phyloP scores from a whole-genome alignment of 2,329 filamentous ascomycete genomes.

The Aspergillus neotritici region DNA sequence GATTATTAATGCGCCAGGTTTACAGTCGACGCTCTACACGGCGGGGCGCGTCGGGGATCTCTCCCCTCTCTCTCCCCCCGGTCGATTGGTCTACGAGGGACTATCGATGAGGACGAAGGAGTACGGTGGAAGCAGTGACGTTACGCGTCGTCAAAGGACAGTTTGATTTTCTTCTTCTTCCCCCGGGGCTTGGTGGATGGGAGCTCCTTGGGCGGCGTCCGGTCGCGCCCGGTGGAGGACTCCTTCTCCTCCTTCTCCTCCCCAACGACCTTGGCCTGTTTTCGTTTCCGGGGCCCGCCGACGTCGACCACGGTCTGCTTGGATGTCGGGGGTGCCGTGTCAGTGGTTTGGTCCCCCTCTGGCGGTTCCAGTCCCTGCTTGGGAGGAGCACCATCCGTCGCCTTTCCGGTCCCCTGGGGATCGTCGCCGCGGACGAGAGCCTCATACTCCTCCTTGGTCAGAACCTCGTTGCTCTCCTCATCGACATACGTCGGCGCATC shows the following conservation, averaged over 20 bases:
- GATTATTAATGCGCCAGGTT: too few relatives aligned
- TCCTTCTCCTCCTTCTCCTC: too few relatives aligned
- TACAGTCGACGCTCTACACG: too few relatives aligned
- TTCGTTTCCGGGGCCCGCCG: conserved; percentile 38
- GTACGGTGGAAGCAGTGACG: neutral
- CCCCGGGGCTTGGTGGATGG: conserved; percentile 31
- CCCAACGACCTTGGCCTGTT: conserved; percentile 38
- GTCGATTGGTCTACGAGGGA: too few relatives aligned
- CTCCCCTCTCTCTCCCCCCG: too few relatives aligned
- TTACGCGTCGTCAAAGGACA: conserved; percentile 40
- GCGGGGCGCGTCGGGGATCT: too few relatives aligned
- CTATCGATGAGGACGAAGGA: too few relatives aligned
- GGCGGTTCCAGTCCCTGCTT: conserved; percentile 7
- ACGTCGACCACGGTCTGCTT: conserved; percentile 38
- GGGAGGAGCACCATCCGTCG: neutral
- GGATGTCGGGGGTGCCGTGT: conserved; percentile 10
- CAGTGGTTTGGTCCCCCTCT: conserved; percentile 10
- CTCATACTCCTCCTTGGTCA: conserved; percentile 41
- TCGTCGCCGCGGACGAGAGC: conserved; percentile 30
- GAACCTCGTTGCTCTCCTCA: conserved; percentile 40
- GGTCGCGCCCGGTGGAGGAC: conserved; percentile 17
- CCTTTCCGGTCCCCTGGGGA: conserved; percentile 9
- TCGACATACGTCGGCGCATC: conserved; percentile 42
- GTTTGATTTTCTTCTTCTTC: conserved; percentile 43
- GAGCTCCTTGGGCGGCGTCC: conserved; percentile 17